phyloP scores from a whole-genome alignment of 176 grass and related monocot species.

The Bromus sterilis region DNA sequence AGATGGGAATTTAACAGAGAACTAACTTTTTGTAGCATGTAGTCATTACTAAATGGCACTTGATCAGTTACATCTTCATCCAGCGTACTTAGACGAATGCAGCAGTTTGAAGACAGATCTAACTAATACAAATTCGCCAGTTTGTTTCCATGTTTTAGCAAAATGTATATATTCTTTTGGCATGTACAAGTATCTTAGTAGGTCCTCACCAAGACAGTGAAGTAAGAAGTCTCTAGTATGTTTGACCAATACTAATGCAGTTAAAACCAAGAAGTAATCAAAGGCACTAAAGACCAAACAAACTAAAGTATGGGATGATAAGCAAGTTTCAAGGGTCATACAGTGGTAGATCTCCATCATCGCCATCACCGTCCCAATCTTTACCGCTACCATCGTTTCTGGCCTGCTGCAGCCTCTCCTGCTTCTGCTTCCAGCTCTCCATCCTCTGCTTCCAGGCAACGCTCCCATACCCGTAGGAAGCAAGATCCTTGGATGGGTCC shows the following conservation, averaged over 20 bases:
- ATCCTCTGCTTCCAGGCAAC: slow-evolving; percentile 90
- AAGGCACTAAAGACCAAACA: neutral
- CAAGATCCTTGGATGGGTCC: slow-evolving; percentile 81
- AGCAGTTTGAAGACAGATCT: neutral
- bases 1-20: neutral
- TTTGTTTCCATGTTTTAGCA: neutral
- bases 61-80: neutral
- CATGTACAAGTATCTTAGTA: no score
- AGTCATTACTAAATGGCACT: neutral
- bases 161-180: neutral
- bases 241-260: neutral
- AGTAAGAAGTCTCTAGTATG: neutral
- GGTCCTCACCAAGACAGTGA: neutral
- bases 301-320: neutral
- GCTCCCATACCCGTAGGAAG: slow-evolving; percentile 73
- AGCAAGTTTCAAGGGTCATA: slow-evolving; percentile 29
- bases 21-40: neutral
- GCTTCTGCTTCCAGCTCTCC: slow-evolving; percentile 90
- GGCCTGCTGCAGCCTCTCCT: slow-evolving; percentile 54
- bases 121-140: neutral
- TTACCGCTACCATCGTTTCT: slow-evolving; percentile 44
- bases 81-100: neutral
- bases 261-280: neutral
- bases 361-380: slow-evolving; percentile 54
- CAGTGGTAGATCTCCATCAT: slow-evolving; percentile 75